Evolutionary conservation across 1,139 yeast genomes (phyloP), one percentile per base, ranked within the genome.

Genomic region (Yamadazyma membranifaciens): DNA sequence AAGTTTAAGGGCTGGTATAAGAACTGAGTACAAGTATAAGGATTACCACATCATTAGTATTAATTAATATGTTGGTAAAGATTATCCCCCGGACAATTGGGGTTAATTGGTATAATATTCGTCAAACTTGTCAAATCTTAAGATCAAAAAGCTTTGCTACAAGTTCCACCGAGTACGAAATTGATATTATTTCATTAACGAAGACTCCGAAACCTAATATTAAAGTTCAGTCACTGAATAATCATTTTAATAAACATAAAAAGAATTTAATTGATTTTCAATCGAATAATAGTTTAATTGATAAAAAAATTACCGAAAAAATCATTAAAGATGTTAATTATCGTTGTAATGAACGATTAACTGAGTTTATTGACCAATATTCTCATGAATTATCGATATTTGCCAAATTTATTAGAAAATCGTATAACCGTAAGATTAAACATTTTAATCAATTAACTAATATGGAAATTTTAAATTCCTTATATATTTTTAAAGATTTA

Each of bases 151-250:
- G 24, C 24, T 34, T 38, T 33, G 45, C 45, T 6, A 41, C 50
- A 9, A 34, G 31, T 16, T 36, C 41, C 2, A 13, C 16, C 2
- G 68, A 63, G 16, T 67, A 64, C 43, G 74, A 68, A 33, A 65
- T 69, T 42, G 74, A 68, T 48, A 47, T 54, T 38, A 63, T 69
- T 20, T 56, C 73, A 5, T 46, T 69, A 45, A 60, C 52, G 42
- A 66, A 57, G 46, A 62, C 38, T 11, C 43, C 43, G 14, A 34
- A 34, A 34, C 14, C 16, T 7, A n/a, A n/a, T 7, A n/a, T 26
- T 26, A n/a, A 26, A 6, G 28, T 26, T 26, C 4, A 9, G 12
- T n/a, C 9, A 25, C 11, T 3, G 6, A 16, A 29, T 24, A 10
- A 7, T 13, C 6, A 13, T 11, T 11, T 9, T 7, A 9, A 28